Percentiles rank a stretch among this genome's conserved stretches.
These are phyloP conservation scores for Crithidia acanthocephali DNA, from an alignment of 208 protist species.

Conservation along the genomic window DNA sequence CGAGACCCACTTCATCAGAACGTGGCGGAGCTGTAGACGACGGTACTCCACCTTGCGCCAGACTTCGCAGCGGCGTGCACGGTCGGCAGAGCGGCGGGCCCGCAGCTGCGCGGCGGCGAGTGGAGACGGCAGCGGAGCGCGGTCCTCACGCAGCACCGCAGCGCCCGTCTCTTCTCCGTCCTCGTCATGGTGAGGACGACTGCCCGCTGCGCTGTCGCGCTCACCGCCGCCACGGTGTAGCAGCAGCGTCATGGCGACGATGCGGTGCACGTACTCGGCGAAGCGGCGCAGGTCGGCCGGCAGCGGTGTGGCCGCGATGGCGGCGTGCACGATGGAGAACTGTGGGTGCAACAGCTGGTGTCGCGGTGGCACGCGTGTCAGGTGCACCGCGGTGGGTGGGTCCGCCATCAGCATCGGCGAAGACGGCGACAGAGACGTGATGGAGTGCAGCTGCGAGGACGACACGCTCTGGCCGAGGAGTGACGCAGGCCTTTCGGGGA, in stretches of 20 bases:
- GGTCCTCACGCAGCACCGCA: slow-evolving; percentile 8
- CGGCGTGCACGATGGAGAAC: slow-evolving; percentile 34
- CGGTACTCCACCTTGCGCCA: slow-evolving; percentile 85
- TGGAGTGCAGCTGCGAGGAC: slow-evolving; percentile 1
- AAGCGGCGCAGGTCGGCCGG: slow-evolving; percentile 51
- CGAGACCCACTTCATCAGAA: slow-evolving; percentile 74
- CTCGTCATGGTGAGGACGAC: not conserved
- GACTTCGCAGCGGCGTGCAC: slow-evolving; percentile 30
- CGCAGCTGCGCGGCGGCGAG: slow-evolving; percentile 15
- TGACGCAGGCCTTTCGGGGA: not conserved
- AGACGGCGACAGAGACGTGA: slow-evolving; percentile 23
- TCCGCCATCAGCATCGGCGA: slow-evolving; percentile 21
- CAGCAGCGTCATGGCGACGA: slow-evolving; percentile 50
- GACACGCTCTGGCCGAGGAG: not conserved
- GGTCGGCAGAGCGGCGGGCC: slow-evolving; percentile 19
- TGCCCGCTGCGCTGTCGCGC: not conserved
- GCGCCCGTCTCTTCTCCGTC: not conserved
- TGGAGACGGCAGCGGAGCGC: slow-evolving; percentile 9
- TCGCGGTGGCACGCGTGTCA: slow-evolving; percentile 13
- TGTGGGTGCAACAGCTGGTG: slow-evolving; percentile 37
- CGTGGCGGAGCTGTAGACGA: slow-evolving; percentile 81
- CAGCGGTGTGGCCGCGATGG: slow-evolving; percentile 33
- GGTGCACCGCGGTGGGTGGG: slow-evolving; percentile 23
- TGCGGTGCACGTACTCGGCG: slow-evolving; percentile 53
- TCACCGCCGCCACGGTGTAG: slow-evolving; percentile 23